Base-by-base conservation (phyloP, 164 flowering plant species). In the Kingdonia uniflora region DNA sequence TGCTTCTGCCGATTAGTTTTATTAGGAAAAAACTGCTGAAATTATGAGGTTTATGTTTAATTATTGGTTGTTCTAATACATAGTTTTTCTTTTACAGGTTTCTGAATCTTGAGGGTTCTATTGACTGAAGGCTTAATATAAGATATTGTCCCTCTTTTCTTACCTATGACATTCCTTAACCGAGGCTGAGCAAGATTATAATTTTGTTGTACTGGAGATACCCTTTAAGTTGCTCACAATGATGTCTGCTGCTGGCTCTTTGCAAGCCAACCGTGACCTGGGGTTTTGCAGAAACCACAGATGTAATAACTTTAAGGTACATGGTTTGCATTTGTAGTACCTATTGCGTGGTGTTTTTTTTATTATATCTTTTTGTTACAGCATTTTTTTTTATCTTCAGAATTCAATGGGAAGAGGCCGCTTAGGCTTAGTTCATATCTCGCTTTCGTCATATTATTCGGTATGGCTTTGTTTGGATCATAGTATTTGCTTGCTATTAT, bases 171-270 rank as follows among this genome's bases (percentile, higher is more conserved):
- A 3, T 29, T 29, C 35, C 35, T 29, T n/a, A 8, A 29, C 35
- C 6, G 35, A 29, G 35, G 35, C 6, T 4, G 35, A 29, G 35
- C 25, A 57, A 21, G 39, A 40, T 35, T 33, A 61, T 66, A 68
- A 51, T 47, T 29, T 51, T 54, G 35, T 54, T 50, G 45, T 33
- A 29, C 54, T 56, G 42, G 66, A 7, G 46, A 59, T 7, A 38
- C 44, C 47, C 26, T 26, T 17, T 33, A 25, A 35, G 4, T 39
- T 17, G 23, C 21, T 52, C 38, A 16, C 38, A 41, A 47, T 57
- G 22, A 80, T 83, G 97, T 74, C 72, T 23, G 47, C 62, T 55
- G 53, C 72, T 58, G 64, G 76, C 64, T 72, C 89, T 15, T 63
- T 79, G 69, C 86, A 68, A 56, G 58, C 79, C 42, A 68, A 79